Evolutionary conservation across 352 stramenopile genomes (phyloP), one percentile per base, ranked within the genome.

Genomic region (Aphanomyces cochlioides): DNA sequence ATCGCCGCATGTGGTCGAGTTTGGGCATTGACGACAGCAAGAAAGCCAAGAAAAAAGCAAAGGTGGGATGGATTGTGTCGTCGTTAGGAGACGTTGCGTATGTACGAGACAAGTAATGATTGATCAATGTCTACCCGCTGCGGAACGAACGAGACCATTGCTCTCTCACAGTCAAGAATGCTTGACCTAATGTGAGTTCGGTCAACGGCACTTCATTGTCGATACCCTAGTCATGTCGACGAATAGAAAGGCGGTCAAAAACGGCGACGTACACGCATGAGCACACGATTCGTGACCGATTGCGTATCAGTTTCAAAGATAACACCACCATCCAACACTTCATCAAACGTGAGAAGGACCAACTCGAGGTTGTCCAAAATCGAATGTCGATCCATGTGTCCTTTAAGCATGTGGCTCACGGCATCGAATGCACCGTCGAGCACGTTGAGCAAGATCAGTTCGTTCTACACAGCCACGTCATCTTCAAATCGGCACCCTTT

Each of bases 291-390:
- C 48, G 86, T 85, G 69, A 97, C 94, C 36, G 88, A 93, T 21
- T 87, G 83, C 37, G 89, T 92, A 73, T 97, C 89, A 34, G 89
- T 76, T 74, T 97, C 90, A 47, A 75, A 66, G 57, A 73, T 81
- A 65, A 79, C 92, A 82, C 90, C 90, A 61, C 89, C 89, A 60
- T 97, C 90, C 47, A 97, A 86, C 66, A 97, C 85, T 78, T 97
- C 90, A 67, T 97, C 90, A 61, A 96, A 89, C 12, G 88, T 93
- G 53, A 97, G 75, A 43, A 97, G 78, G 65, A 96, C 89, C 47
- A 95, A 69, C 73, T 97, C 90, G 56, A 97, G 93, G 79, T 96
- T 96, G 77, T 96, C 89, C 28, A 96, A 74, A 74, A 96, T 90
- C 68, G 92, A 88, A 66, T 94, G 83, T 53, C 87, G 86, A 67